phyloP scores from a whole-genome alignment of 345 rosid species.

The Eucalyptus coolabah region DNA sequence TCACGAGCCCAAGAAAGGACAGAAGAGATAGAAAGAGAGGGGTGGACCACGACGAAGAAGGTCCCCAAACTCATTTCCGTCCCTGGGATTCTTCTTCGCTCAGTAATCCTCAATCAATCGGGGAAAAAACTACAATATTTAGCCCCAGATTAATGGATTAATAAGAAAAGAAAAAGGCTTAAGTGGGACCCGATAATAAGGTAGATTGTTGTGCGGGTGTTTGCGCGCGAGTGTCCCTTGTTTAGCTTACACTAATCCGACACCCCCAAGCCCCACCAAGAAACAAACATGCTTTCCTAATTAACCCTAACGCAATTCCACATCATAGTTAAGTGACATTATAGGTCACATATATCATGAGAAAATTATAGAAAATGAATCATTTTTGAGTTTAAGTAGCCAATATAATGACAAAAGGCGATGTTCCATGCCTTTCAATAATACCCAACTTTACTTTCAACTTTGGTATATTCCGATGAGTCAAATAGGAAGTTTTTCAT shows the following conservation, averaged over 20 bases:
- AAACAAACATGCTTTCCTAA: neutral
- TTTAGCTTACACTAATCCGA: neutral
- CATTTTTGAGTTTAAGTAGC: neutral
- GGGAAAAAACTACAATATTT: neutral
- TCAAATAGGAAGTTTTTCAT: neutral
- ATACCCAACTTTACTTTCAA: neutral
- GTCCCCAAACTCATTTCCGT: neutral
- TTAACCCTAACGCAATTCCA: neutral
- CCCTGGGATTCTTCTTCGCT: neutral
- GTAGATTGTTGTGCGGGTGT: neutral
- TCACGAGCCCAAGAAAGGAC: neutral
- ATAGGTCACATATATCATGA: neutral
- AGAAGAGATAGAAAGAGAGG: neutral
- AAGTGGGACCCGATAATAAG: neutral
- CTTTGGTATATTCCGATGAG: neutral
- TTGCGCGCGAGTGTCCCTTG: neutral
- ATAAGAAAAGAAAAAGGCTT: neutral
- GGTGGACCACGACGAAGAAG: neutral
- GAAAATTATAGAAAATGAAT: neutral
- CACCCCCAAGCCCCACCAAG: neutral
- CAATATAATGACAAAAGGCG: neutral
- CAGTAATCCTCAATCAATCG: neutral
- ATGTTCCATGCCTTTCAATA: neutral
- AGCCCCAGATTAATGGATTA: neutral
- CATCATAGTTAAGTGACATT: neutral